Conservation (phyloP, 1,284 basidiomycete species). For the Sporisorium exsertum region DNA sequence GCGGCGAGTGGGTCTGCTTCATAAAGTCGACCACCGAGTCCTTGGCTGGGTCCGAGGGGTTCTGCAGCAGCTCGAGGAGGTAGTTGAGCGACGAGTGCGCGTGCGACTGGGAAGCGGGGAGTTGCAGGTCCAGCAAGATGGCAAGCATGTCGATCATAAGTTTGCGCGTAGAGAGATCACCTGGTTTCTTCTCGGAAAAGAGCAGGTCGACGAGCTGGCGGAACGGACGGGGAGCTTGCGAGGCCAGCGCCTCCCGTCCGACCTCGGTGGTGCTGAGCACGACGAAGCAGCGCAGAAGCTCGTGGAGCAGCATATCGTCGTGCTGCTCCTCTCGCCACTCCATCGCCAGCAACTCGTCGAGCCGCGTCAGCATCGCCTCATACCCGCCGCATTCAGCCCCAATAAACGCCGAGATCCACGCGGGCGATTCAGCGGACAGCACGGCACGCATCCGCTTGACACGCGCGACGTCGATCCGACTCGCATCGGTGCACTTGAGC, state of each 20-base stretch:
- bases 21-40: conserved; percentile 78
- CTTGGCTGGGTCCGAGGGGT: conserved; percentile 41
- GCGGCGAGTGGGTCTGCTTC: conserved; percentile 80
- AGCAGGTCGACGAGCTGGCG: conserved; percentile 83
- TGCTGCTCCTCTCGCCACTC: conserved; percentile 99
- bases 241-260: conserved; percentile 77
- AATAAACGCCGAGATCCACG: conserved; percentile 93
- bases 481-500: conserved; percentile 53
- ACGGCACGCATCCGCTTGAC: conserved; percentile 63
- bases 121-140: conserved; percentile 70
- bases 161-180: conserved; percentile 88
- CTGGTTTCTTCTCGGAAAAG: conserved; percentile 96
- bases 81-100: conserved; percentile 50
- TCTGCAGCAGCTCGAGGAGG: conserved; percentile 59
- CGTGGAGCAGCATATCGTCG: conserved; percentile 92
- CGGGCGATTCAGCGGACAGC: conserved; percentile 68
- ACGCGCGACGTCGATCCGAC: conserved; percentile 40
- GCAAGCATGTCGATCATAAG: conserved; percentile 84
- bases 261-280: conserved; percentile 89
- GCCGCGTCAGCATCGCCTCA: conserved; percentile 80
- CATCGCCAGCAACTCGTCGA: conserved; percentile 92
- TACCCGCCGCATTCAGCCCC: conserved; percentile 80
- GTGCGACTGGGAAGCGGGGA: conserved; percentile 47
- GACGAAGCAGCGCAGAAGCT: conserved; percentile 91
- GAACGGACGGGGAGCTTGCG: conserved; percentile 86